phyloP scores from a whole-genome alignment of 2,329 filamentous ascomycete genomes.

The Botrytis aclada region DNA sequence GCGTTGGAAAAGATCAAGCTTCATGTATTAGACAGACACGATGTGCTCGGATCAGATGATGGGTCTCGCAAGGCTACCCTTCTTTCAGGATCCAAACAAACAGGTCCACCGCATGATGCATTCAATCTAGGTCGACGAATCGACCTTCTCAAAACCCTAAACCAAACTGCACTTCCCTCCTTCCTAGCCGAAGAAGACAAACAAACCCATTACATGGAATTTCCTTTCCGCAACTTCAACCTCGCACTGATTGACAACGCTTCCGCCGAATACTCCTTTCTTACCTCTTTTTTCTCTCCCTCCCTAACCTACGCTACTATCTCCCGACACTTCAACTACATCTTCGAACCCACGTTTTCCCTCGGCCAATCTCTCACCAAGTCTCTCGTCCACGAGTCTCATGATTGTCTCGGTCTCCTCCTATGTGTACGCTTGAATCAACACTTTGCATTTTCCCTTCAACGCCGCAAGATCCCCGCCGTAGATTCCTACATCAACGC shows the following conservation, averaged over 20 bases:
- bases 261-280: conserved; percentile 90
- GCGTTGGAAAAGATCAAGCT: conserved; percentile 82
- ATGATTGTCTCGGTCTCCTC: conserved; percentile 81
- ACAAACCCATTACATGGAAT: conserved; percentile 79
- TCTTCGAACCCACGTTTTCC: conserved; percentile 87
- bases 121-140: conserved; percentile 85
- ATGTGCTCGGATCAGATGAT: conserved; percentile 79
- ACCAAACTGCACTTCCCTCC: conserved; percentile 75
- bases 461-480: conserved; percentile 84
- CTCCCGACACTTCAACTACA: conserved; percentile 78
- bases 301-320: conserved; percentile 72
- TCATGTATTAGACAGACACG: conserved; percentile 77
- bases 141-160: conserved; percentile 73
- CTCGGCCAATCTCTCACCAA: conserved; percentile 76
- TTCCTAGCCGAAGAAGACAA: conserved; percentile 91
- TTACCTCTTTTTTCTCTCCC: conserved; percentile 84
- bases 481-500: conserved; percentile 91
- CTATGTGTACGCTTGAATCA: conserved; percentile 94
- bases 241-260: conserved; percentile 91
- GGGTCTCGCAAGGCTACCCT: conserved; percentile 61
- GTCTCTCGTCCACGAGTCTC: conserved; percentile 69
- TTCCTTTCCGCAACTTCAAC: conserved; percentile 92
- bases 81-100: conserved; percentile 51
- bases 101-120: conserved; percentile 70
- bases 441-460: conserved; percentile 88